phyloP scores from a whole-genome alignment of 768 basidiomycete genomes.

The Amanita muscaria region DNA sequence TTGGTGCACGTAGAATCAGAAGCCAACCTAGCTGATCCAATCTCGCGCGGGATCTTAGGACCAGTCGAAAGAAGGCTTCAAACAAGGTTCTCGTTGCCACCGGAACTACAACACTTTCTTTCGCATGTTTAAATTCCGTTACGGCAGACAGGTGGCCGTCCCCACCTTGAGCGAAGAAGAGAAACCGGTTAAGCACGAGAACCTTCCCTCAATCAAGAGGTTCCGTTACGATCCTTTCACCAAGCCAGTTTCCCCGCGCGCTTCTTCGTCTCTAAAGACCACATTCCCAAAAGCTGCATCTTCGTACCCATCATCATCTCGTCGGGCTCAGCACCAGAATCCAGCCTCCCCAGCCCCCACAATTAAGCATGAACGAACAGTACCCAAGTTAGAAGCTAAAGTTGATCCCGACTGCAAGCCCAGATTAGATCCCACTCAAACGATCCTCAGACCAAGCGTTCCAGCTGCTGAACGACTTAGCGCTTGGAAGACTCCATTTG shows the following conservation, averaged over 20 bases:
- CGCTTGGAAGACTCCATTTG: conserved; percentile 15
- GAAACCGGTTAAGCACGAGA: background rate
- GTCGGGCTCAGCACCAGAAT: too few relatives aligned
- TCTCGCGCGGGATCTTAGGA: conserved; percentile 21
- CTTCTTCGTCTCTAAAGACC: conserved; percentile 4
- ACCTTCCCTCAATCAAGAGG: background rate
- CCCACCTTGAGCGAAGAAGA: too few relatives aligned
- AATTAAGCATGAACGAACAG: background rate
- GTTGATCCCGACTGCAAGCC: conserved; percentile 1
- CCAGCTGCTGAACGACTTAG: conserved; percentile 10
- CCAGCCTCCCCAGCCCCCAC: background rate
- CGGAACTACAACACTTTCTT: conserved; percentile 11
- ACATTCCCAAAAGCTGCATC: too few relatives aligned
- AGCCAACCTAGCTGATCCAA: conserved; percentile 24
- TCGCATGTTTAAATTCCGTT: conserved; percentile 5
- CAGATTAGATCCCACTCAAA: background rate
- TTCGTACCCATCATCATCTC: too few relatives aligned
- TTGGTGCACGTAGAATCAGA: conserved; percentile 19
- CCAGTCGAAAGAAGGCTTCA: background rate
- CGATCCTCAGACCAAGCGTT: conserved; percentile 12
- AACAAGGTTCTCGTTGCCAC: conserved; percentile 9
- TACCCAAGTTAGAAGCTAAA: background rate
- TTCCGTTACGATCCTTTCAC: too few relatives aligned
- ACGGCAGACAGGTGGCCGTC: background rate
- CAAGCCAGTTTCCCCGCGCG: background rate